A percentile compares a stretch with the other conserved stretches of the same genome.
These are phyloP conservation scores for Amanita pseudoporphyria DNA, from an alignment of 768 basidiomycete genomes.

Conservation along the genomic window DNA sequence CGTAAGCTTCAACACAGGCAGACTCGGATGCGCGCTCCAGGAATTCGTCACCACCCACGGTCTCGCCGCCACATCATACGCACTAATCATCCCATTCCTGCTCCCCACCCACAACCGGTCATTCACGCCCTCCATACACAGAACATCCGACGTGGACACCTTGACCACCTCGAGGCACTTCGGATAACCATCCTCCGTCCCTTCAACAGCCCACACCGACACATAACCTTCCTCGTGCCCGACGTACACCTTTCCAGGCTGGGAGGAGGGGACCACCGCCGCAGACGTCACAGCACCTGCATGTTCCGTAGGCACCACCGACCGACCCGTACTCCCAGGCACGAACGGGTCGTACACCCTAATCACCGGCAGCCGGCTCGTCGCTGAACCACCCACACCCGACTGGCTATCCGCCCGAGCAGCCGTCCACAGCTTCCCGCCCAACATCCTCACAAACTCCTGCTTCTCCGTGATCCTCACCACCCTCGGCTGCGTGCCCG, in stretches of 20 bases:
- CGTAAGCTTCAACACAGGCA: slow-evolving; percentile 53
- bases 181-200: slow-evolving; percentile 44
- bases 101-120: slow-evolving; percentile 82
- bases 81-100: slow-evolving; percentile 71
- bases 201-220: slow-evolving; percentile 62
- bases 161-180: slow-evolving; percentile 68
- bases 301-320: slow-evolving; percentile 54
- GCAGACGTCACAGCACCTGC: slow-evolving; percentile 80
- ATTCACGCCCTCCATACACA: slow-evolving; percentile 79
- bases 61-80: slow-evolving; percentile 60
- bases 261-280: slow-evolving; percentile 60
- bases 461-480: slow-evolving; percentile 73
- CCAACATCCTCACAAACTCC: slow-evolving; percentile 68
- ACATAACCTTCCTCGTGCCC: slow-evolving; percentile 91
- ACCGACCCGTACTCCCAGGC: slow-evolving; percentile 43
- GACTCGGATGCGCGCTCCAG: slow-evolving; percentile 71
- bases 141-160: slow-evolving; percentile 71
- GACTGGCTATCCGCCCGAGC: slow-evolving; percentile 37
- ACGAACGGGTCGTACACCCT: slow-evolving; percentile 72
- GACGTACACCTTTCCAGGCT: slow-evolving; percentile 62
- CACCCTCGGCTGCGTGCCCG: slow-evolving; percentile 41
- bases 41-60: slow-evolving; percentile 86
- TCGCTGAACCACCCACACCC: slow-evolving; percentile 18
- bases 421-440: slow-evolving; percentile 79
- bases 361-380: slow-evolving; percentile 54